phyloP scores from a whole-genome alignment of 176 grass and related monocot species.

The Musa schizocarpa region DNA sequence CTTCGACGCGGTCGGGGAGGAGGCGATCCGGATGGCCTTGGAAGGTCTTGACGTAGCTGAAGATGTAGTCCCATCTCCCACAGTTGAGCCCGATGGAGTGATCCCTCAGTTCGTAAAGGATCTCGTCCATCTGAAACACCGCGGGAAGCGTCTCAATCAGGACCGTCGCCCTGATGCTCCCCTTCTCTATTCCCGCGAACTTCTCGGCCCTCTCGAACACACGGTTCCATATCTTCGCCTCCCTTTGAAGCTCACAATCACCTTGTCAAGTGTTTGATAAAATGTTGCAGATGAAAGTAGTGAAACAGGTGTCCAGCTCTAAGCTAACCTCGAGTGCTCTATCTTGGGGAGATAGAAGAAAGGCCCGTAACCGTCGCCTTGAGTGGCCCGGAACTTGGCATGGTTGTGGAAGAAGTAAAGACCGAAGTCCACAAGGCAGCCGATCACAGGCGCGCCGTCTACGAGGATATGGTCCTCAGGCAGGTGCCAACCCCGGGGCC shows the following conservation, averaged over 20 bases:
- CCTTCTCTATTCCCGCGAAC: constrained; percentile 32
- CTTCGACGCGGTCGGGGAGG: constrained; percentile 82
- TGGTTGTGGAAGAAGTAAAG: constrained; percentile 99
- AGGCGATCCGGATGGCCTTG: constrained; percentile 58
- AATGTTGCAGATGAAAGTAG: too few species aligned
- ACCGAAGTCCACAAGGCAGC: constrained; percentile 84
- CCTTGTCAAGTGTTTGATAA: neutral
- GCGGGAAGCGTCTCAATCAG: constrained; percentile 90
- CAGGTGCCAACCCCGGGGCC: constrained; percentile 85
- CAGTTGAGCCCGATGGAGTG: constrained; percentile 94
- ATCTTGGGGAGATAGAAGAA: constrained; percentile 99
- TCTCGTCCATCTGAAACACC: constrained; percentile 96
- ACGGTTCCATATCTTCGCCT: constrained; percentile 80
- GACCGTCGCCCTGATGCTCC: constrained; percentile 82
- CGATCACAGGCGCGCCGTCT: constrained; percentile 67
- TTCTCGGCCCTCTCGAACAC: constrained; percentile 74
- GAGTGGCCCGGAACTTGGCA: constrained; percentile 39
- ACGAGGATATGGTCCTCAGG: constrained; percentile 74
- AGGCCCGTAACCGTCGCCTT: constrained; percentile 59
- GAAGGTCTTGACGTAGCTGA: constrained; percentile 99
- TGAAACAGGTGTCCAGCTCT: neutral
- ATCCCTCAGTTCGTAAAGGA: constrained; percentile 75
- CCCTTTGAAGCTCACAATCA: constrained; percentile 28
- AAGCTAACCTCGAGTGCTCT: constrained; percentile 71
- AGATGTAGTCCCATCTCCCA: constrained; percentile 99